Conservation (phyloP, 2,329 filamentous ascomycete genomes). For the Chalaropsis ovoidea region DNA sequence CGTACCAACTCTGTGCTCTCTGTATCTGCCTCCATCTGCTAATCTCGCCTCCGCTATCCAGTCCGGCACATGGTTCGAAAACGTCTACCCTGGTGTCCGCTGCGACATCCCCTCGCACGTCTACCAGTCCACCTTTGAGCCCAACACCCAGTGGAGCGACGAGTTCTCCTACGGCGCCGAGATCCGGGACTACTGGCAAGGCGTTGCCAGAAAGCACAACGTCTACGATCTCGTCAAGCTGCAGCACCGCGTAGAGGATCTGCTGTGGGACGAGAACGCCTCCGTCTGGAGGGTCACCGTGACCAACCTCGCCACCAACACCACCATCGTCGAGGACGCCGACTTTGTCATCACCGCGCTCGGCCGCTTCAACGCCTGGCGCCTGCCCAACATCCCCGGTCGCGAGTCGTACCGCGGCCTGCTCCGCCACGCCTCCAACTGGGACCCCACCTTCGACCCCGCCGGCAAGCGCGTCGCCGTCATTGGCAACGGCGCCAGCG, state of each 20-base stretch:
- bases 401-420: conserved; percentile 45
- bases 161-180: conserved; percentile 57
- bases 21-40: background rate
- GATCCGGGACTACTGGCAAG: conserved; percentile 53
- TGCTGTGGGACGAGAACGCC: conserved; percentile 44
- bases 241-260: conserved; percentile 44
- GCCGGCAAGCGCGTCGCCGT: conserved; percentile 44
- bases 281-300: conserved; percentile 41
- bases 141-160: conserved; percentile 59
- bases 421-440: conserved; percentile 52
- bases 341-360: conserved; percentile 55
- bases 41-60: background rate
- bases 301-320: conserved; percentile 30
- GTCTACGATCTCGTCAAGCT: conserved; percentile 51
- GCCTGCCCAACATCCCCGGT: conserved; percentile 51
- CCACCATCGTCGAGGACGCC: conserved; percentile 38
- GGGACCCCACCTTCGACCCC: conserved; percentile 44
- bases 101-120: conserved; percentile 62
- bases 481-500: conserved; percentile 54
- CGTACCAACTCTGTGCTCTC: background rate
- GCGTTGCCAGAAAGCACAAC: conserved; percentile 30
- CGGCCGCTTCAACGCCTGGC: conserved; percentile 57
- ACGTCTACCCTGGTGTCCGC: conserved; percentile 52
- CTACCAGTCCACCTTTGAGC: conserved; percentile 55
- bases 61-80: conserved; percentile 44